phyloP scores from a whole-genome alignment of 139 green algal genomes.

The Chlorella sp. region DNA sequence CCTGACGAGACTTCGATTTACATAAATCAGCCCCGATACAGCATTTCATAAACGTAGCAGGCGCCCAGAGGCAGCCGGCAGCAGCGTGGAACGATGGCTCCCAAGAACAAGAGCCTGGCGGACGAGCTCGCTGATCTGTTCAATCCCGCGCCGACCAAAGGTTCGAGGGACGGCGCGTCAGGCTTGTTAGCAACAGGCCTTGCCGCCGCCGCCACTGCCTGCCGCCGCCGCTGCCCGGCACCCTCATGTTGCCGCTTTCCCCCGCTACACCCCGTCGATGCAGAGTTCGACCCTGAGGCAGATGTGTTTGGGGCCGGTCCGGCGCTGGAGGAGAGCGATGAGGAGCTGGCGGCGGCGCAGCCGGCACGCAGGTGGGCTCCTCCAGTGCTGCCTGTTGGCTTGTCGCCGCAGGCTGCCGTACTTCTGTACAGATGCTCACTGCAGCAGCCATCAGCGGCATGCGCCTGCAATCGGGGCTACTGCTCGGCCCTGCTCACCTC shows the following conservation, averaged over 20 bases:
- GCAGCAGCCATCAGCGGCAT: background rate
- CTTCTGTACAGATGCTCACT: background rate
- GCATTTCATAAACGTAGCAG: too few species aligned
- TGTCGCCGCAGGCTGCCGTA: background rate
- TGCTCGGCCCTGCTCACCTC: background rate
- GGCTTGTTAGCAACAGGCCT: too few species aligned
- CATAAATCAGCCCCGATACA: too few species aligned
- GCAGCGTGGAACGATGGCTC: background rate
- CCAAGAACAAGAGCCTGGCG: slow-evolving; percentile 40
- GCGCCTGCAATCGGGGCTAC: background rate
- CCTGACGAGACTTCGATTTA: too few species aligned
- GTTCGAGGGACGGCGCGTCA: background rate
- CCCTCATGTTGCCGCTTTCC: background rate
- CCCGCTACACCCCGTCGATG: background rate
- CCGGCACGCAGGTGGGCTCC: background rate
- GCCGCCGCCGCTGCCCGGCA: background rate
- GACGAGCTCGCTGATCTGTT: slow-evolving; percentile 51
- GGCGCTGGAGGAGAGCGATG: slow-evolving; percentile 43
- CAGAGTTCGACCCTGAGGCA: slow-evolving; percentile 48
- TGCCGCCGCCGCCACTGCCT: background rate
- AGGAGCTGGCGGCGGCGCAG: slow-evolving; percentile 29
- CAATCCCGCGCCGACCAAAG: slow-evolving; percentile 37
- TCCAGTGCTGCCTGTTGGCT: background rate
- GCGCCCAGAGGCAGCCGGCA: background rate
- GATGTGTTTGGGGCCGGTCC: slow-evolving; percentile 35